Conservation (phyloP, 1,139 yeast genomes). For the Saccharomyces hybrid region DNA sequence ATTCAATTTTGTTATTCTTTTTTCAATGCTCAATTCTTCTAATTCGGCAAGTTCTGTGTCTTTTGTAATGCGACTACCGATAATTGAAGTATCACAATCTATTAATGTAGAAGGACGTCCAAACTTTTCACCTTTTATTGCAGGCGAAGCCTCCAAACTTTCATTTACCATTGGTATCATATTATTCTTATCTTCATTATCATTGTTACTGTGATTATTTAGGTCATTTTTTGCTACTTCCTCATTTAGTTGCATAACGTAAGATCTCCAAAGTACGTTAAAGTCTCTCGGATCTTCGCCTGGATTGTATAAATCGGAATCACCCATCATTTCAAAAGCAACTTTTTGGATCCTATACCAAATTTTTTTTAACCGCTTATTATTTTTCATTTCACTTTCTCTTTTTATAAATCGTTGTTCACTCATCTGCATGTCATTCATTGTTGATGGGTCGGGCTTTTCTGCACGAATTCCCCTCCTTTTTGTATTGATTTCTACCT, state of each 20-base stretch:
- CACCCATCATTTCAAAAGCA: slow-evolving; percentile 30
- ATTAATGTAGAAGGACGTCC: slow-evolving; percentile 3
- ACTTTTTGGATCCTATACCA: slow-evolving; percentile 27
- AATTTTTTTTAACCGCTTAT: slow-evolving; percentile 9
- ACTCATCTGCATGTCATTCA: slow-evolving; percentile 4
- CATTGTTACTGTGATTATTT: not conserved
- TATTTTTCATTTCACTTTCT: slow-evolving; percentile 15
- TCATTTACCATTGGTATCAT: not conserved
- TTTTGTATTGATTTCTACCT: slow-evolving; percentile 11
- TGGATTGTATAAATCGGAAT: slow-evolving; percentile 20
- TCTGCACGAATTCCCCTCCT: not conserved
- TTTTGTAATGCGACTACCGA: slow-evolving; percentile 16
- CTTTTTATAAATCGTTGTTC: slow-evolving; percentile 20
- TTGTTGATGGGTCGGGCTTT: not conserved
- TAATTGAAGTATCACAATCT: not conserved
- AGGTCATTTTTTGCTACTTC: slow-evolving; percentile 3
- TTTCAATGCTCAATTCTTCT: slow-evolving; percentile 21
- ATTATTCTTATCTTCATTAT: not conserved
- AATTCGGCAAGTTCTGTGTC: slow-evolving; percentile 32
- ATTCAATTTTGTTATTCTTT: slow-evolving; percentile 29
- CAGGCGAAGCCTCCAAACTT: slow-evolving; percentile 1
- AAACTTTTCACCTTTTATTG: not conserved
- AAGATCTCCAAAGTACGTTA: slow-evolving; percentile 33
- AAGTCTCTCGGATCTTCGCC: slow-evolving; percentile 28
- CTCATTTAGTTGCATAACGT: slow-evolving; percentile 18